Percentiles rank a stretch among this genome's conserved stretches.
Conservation (phyloP, 129 eudicot genomes). For the Apium graveolens region DNA sequence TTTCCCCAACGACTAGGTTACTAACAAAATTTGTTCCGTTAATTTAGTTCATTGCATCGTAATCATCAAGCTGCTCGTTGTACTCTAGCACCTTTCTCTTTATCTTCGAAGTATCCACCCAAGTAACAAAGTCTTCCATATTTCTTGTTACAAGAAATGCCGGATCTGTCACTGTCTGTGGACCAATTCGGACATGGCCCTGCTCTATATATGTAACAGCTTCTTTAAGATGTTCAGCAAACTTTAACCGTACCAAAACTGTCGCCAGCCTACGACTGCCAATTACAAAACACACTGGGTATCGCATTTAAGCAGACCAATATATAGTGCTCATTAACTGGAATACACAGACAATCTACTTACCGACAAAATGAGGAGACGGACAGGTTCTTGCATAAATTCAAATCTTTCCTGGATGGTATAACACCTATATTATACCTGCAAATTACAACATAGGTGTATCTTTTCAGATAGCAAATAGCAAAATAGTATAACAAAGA, state of each 20-base stretch:
- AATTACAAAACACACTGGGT: neutral
- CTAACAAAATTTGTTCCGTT: neutral
- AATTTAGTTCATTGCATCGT: slow-evolving; percentile 62
- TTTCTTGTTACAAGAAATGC: slow-evolving; percentile 88
- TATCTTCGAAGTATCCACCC: slow-evolving; percentile 95
- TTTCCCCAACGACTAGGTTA: neutral
- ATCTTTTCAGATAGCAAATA: too few relatives aligned
- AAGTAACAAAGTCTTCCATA: slow-evolving; percentile 90
- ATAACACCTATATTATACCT: slow-evolving; percentile 94
- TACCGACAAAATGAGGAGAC: slow-evolving; percentile 91
- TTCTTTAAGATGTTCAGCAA: slow-evolving; percentile 76
- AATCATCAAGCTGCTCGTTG: slow-evolving; percentile 80
- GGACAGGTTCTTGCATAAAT: slow-evolving; percentile 60
- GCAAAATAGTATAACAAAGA: neutral
- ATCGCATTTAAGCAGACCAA: neutral
- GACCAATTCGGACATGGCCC: slow-evolving; percentile 93
- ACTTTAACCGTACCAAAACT: slow-evolving; percentile 55
- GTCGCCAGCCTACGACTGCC: slow-evolving; percentile 74
- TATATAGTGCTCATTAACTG: neutral
- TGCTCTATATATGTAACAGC: slow-evolving; percentile 89
- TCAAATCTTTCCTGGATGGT: slow-evolving; percentile 75
- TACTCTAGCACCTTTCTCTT: slow-evolving; percentile 78
- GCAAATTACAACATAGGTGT: slow-evolving; percentile 15
- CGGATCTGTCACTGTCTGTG: slow-evolving; percentile 80
- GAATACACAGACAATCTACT: slow-evolving; percentile 15